Base-by-base conservation (phyloP, 2,329 filamentous ascomycete species). In the Cercospora nicotianae region DNA sequence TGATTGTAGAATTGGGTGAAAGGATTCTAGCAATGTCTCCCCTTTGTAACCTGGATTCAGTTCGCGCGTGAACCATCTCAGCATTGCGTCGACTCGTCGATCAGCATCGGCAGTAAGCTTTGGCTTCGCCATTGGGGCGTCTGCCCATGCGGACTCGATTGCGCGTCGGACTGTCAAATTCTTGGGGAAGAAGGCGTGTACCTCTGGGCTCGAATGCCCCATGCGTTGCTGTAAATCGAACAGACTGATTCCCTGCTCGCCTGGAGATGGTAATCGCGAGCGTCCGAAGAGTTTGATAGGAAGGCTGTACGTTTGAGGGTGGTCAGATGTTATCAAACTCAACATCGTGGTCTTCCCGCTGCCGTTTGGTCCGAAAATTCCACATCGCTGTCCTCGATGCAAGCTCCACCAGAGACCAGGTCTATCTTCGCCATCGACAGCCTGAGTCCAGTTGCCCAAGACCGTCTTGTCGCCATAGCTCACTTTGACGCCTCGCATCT, bases 331-430 rank as follows among this genome's bases (percentile, higher is more conserved):
- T 67, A 99, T 91, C 5, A 99, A 85, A 5, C 93, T 95, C 30
- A 98, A 87, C 45, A 99, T 86, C 0, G 95, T 99, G 0, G 95
- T 99, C 82, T 99, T 99, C 18, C 95, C 95, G 0, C 93, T 97
- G 26, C 87, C 95, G 74, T 99, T 98, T 33, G 94, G 91, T 0
- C 95, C 95, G 76, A 99, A 95, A 18, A 98, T 87, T 3, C 92
- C 94, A 91, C 93, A 97, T 70, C 94, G 88, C 77, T 97, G 89
- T 26, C 94, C 94, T 62, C 90, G 87, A 45, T 89, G 87, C 26
- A 98, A 89, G 0, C 86, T 91, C 93, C 95, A 97, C 76, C 90
- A 86, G 5, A 98, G 82, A 0, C 94, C 94, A 30, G 69, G 20
- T 28, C 57, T 66, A 18, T 80, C 72, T 58, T 82, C 73, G 0